Conservation (phyloP, 2,329 filamentous ascomycete species). For the Penicillium thymicola region DNA sequence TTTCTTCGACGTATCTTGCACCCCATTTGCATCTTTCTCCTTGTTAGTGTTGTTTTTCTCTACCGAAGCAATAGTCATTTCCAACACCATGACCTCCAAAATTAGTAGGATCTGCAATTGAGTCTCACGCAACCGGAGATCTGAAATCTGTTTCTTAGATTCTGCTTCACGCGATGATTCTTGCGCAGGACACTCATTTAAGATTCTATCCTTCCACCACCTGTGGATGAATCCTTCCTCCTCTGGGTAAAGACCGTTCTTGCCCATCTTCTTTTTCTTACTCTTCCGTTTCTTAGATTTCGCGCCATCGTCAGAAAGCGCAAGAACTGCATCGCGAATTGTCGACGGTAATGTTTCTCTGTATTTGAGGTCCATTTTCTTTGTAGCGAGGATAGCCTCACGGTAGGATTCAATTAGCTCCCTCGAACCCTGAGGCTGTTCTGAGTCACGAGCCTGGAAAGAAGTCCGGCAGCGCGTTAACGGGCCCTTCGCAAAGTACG, state of each 20-base stretch:
- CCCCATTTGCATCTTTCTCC: constrained; percentile 12
- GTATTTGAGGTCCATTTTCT: constrained; percentile 49
- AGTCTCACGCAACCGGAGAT: constrained; percentile 48
- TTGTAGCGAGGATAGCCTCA: constrained; percentile 43
- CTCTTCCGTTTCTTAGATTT: constrained; percentile 31
- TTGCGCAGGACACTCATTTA: constrained; percentile 15
- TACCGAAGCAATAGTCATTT: constrained; percentile 25
- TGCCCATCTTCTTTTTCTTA: constrained; percentile 45
- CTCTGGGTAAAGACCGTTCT: constrained; percentile 46
- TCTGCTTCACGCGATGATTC: constrained; percentile 37
- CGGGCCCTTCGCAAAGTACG: constrained; percentile 52
- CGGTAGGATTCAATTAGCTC: constrained; percentile 41
- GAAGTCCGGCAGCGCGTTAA: constrained; percentile 45
- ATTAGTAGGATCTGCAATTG: constrained; percentile 51
- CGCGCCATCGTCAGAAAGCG: constrained; percentile 37
- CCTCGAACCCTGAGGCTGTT: constrained; percentile 19
- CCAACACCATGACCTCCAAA: constrained; percentile 47
- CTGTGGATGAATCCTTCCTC: constrained; percentile 43
- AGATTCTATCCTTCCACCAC: constrained; percentile 46
- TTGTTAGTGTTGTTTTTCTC: constrained; percentile 18
- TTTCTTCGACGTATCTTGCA: constrained; percentile 22
- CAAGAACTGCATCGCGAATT: constrained; percentile 37
- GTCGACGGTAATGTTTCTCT: constrained; percentile 43
- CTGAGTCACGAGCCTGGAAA: constrained; percentile 31
- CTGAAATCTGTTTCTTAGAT: constrained; percentile 41